Evolutionary conservation across 306 rosid species (phyloP).

Genomic region (Ammopiptanthus mongolicus): DNA sequence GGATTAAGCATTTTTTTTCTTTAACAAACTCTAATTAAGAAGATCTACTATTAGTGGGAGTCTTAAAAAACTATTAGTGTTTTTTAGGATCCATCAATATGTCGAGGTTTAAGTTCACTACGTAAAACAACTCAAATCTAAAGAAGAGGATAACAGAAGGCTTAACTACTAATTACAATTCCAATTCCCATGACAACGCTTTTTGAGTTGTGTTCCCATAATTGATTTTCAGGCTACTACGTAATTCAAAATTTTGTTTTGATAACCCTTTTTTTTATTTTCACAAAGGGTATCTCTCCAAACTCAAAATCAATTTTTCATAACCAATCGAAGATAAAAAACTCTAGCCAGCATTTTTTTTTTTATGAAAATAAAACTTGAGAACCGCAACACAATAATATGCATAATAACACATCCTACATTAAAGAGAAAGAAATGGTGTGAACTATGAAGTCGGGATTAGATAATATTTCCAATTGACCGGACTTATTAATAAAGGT

Average conservation of each 20-base stretch:
- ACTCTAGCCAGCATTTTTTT: background rate
- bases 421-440: background rate
- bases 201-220: background rate
- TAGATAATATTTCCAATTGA: no score
- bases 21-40: no score
- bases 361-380: no score
- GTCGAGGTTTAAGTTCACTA: background rate
- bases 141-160: background rate
- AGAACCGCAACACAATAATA: background rate
- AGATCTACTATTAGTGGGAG: no score
- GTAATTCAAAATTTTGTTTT: background rate
- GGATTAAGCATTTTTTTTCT: no score
- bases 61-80: background rate
- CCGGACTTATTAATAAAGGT: background rate
- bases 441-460: no score
- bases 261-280: background rate
- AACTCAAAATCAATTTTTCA: background rate
- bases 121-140: background rate
- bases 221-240: no score
- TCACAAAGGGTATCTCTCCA: background rate
- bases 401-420: background rate
- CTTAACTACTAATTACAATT: background rate
- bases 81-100: background rate
- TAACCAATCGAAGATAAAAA: background rate
- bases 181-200: background rate